These are phyloP conservation scores for Clavispora fructus DNA, from an alignment of 805 yeast species.

Conservation along the genomic window DNA sequence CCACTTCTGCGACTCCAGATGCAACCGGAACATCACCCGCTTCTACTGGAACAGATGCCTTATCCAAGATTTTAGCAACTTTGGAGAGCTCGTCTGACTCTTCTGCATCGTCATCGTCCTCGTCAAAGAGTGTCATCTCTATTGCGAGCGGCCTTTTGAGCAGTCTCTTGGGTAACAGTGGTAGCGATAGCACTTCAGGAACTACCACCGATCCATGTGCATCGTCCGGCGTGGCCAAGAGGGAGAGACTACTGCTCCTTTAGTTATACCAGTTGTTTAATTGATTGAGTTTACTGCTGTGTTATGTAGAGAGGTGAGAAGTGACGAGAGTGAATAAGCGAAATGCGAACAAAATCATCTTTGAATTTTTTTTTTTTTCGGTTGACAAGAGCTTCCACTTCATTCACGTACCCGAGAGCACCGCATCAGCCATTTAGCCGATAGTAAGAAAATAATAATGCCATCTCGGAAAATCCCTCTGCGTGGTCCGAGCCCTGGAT, in stretches of 20 bases:
- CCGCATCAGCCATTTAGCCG: no score
- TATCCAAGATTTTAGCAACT: not conserved
- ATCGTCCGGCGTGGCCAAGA: not conserved
- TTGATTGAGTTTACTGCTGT: no score
- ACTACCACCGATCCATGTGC: slow-evolving; percentile 2
- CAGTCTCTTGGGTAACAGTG: slow-evolving; percentile 6
- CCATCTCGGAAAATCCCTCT: no score
- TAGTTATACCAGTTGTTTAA: not conserved
- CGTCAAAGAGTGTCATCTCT: not conserved
- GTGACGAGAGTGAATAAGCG: no score
- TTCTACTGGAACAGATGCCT: not conserved
- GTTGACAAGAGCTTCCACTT: no score
- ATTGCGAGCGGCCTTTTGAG: slow-evolving; percentile 6
- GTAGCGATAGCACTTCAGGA: slow-evolving; percentile 1
- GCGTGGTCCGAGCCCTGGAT: no score
- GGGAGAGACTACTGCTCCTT: slow-evolving; percentile 1
- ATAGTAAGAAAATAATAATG: no score
- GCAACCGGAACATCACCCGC: slow-evolving; percentile 1
- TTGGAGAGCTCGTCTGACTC: slow-evolving; percentile 1
- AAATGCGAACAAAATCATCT: no score
- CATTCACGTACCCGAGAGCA: no score
- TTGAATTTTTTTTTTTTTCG: no score
- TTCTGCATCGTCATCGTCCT: not conserved
- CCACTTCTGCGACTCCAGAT: not conserved
- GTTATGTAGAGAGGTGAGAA: no score